Base-by-base conservation (phyloP, 495 filamentous ascomycete species). In the Pseudoneurospora amorphoporcata region DNA sequence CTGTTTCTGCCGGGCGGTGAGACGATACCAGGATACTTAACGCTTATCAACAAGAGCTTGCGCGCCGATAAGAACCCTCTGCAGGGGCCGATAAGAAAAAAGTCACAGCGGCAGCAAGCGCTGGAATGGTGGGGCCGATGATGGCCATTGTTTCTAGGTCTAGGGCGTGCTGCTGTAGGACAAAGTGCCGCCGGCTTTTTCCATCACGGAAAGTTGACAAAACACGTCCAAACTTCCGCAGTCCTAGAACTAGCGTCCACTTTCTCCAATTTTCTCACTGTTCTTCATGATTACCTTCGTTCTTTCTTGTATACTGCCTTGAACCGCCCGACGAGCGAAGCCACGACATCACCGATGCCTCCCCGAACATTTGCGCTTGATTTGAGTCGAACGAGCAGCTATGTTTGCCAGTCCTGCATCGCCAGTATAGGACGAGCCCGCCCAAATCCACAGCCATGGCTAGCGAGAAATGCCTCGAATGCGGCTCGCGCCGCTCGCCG, bases 371-470 rank as follows among this genome's bases (percentile, higher is more conserved):
- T 78, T 72, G 29, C 77, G 16, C 68, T 79, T 41, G 80, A 79
- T 8, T 43, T 80, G 8, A 61, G 73, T 47, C 76, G 77, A 39
- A 75, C 75, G 12, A 78, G 73, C 75, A 74, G 75, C 74, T 82
- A 81, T 73, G 73, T 82, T 41, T 82, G 80, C 75, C 76, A 79
- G 69, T 77, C 80, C 19, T 82, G 80, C 68, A 70, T 80, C 58
- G 75, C 76, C 42, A 75, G 69, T 35, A 69, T 81, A 8, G 19
- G 68, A n/a, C 75, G 73, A 68, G 43, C 72, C 12, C 69, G 47
- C 39, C 47, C 43, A 19, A 75, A 73, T 32, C 70, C 74, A 53
- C 75, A 73, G 47, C 75, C 70, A 58, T 78, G 72, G 76, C 70
- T 77, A 17, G 68, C 76, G 3, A 71, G 79, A 69, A 70, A 70